Evolutionary conservation across 768 basidiomycete genomes (phyloP), one percentile per base, ranked within the genome.

Genomic region (Hericium alpestre): DNA sequence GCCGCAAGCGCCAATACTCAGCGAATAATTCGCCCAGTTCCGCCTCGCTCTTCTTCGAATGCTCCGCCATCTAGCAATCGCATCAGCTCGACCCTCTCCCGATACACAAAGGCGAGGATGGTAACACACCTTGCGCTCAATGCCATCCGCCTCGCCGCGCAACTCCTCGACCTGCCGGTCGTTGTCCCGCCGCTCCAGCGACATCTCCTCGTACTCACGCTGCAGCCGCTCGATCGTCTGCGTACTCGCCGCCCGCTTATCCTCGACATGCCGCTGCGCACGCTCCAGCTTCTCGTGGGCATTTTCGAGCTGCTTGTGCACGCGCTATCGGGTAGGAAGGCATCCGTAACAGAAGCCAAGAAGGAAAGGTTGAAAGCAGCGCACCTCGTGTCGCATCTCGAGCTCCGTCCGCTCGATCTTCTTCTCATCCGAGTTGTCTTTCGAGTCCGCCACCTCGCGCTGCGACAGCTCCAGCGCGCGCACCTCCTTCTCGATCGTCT

Each of bases 251-350:
- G 75, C 64, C 56, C 86, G 83, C 68, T 87, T 88, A 56, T 93
- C 91, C 67, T 89, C 87, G 6, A 85, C 84, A 60, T 88, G 86
- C 59, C 79, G 77, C 65, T 89, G 84, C 0, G 87, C 86, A 25
- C 89, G 81, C 56, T 86, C 82, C 9, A 93, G 77, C 69, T 91
- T 93, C 62, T 90, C 87, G 48, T 82, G 77, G 4, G 93, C 93
- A 67, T 93, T 92, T 8, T 75, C 71, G 11, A 90, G 73, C 66
- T 94, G 92, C 58, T 86, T 84, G 60, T 80, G 74, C n/a, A 89
- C 81, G 52, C 91, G 88, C 89, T 95, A 60, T 6, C 6, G 20
- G 2, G 20, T 20, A 46, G 43, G 11, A 9, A 18, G 16, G 6
- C 8, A 46, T 9, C 16, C 20, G 32, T 20, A 46, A n/a, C 43